Conservation (phyloP, 805 yeast species). For the Teunomyces kruisii region DNA sequence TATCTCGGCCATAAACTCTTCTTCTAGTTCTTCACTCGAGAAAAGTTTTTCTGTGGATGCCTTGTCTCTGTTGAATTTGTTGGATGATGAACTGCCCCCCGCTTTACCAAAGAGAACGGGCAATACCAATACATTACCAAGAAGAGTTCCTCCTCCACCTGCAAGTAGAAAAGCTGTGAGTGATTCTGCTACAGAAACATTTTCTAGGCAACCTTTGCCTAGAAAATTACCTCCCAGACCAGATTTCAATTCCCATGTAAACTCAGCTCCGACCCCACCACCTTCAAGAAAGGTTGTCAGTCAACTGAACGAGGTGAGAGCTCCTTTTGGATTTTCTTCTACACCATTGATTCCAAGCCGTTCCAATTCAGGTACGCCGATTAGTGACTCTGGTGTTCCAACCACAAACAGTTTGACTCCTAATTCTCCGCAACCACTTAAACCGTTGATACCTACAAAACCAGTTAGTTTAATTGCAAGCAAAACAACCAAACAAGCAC, state of each 20-base stretch:
- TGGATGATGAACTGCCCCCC: conserved; percentile 30
- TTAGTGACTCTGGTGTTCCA: conserved; percentile 6
- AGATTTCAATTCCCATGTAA: neutral
- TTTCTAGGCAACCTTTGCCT: neutral
- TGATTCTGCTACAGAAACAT: neutral
- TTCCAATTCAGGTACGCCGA: conserved; percentile 29
- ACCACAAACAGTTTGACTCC: neutral
- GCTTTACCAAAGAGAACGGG: conserved; percentile 19
- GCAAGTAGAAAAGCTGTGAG: conserved; percentile 14
- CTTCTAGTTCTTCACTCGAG: conserved; percentile 9
- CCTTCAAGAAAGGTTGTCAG: conserved; percentile 17
- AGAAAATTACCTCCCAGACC: conserved; percentile 11
- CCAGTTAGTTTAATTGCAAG: conserved; percentile 27
- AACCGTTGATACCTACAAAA: conserved; percentile 39
- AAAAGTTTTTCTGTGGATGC: conserved; percentile 26
- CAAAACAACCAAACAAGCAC: conserved; percentile 12
- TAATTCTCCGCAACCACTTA: conserved; percentile 6
- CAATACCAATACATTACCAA: conserved; percentile 17
- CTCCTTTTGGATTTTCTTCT: conserved; percentile 36
- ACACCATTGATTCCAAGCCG: conserved; percentile 41
- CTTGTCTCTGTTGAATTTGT: conserved; percentile 35
- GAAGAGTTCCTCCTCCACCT: conserved; percentile 33
- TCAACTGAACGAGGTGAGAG: conserved; percentile 12
- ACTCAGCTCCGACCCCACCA: conserved; percentile 16
- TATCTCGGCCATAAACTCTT: conserved; percentile 5